These are phyloP conservation scores for Ilyonectria robusta DNA, from an alignment of 2,329 filamentous ascomycete species.

Conservation along the genomic window DNA sequence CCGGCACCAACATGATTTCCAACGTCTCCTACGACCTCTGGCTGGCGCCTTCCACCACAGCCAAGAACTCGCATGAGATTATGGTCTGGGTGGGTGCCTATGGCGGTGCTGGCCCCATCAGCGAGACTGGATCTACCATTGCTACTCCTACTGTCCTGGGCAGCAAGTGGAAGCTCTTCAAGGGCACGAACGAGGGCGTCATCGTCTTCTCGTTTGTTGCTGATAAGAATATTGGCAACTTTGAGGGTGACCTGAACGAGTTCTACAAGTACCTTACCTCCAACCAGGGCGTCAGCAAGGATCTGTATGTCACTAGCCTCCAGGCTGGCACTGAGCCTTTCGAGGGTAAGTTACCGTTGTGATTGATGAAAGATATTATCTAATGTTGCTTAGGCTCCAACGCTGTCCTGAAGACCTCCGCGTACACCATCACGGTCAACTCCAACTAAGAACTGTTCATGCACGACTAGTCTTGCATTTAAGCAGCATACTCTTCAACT, in stretches of 20 bases:
- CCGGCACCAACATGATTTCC: constrained; percentile 57
- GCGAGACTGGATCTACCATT: constrained; percentile 28
- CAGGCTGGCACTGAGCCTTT: constrained; percentile 69
- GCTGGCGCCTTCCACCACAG: constrained; percentile 62
- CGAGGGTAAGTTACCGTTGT: constrained; percentile 29
- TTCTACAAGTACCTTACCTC: constrained; percentile 70
- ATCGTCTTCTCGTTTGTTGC: constrained; percentile 71
- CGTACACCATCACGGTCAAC: constrained; percentile 33
- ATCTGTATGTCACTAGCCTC: constrained; percentile 41
- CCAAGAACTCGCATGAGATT: constrained; percentile 69
- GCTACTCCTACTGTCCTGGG: constrained; percentile 67
- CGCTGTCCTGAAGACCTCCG: constrained; percentile 38
- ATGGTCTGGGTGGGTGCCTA: constrained; percentile 75
- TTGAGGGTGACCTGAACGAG: constrained; percentile 68
- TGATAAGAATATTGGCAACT: constrained; percentile 61
- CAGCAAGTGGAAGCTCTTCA: constrained; percentile 70
- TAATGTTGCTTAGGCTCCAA: constrained; percentile 32
- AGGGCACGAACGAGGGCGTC: constrained; percentile 71
- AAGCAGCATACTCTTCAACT: not conserved
- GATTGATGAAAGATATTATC: not conserved
- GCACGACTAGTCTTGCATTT: not conserved
- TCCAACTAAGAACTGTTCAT: not conserved
- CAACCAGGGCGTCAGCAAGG: constrained; percentile 56
- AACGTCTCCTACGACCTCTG: constrained; percentile 75
- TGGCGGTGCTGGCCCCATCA: constrained; percentile 72